phyloP scores from a whole-genome alignment of 2,329 filamentous ascomycete genomes.

The Boeremia exigua region DNA sequence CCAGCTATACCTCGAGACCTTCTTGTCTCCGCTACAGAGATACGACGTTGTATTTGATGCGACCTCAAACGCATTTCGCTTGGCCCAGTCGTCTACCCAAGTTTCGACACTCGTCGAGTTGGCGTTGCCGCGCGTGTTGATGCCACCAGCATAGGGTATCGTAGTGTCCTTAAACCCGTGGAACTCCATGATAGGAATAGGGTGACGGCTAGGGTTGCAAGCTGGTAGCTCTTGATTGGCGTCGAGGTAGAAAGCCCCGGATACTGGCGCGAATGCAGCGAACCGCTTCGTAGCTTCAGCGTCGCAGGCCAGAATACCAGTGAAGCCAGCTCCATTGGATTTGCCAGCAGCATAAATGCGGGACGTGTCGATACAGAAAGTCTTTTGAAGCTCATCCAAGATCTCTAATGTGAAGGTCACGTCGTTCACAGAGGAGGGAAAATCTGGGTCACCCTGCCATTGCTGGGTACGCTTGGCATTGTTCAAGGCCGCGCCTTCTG shows the following conservation, averaged over 20 bases:
- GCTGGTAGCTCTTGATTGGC: constrained; percentile 24
- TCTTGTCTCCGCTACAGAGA: constrained; percentile 40
- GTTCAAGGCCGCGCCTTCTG: constrained; percentile 45
- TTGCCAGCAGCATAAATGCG: constrained; percentile 59
- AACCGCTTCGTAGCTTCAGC: constrained; percentile 50
- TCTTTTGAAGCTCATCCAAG: constrained; percentile 46
- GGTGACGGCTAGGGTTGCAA: constrained; percentile 35
- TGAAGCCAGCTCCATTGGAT: constrained; percentile 62
- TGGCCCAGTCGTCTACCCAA: constrained; percentile 50
- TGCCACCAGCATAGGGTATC: constrained; percentile 51
- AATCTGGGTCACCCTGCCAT: constrained; percentile 54
- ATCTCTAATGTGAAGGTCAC: constrained; percentile 55
- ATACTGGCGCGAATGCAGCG: constrained; percentile 58
- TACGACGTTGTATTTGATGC: constrained; percentile 33
- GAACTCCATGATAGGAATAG: constrained; percentile 53
- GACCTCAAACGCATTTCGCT: constrained; percentile 41
- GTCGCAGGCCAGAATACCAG: constrained; percentile 57
- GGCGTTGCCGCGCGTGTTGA: constrained; percentile 27
- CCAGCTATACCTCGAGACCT: constrained; percentile 34
- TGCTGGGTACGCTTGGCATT: constrained; percentile 29
- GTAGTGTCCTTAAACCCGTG: constrained; percentile 52
- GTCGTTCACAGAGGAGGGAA: constrained; percentile 50
- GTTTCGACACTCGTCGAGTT: constrained; percentile 25
- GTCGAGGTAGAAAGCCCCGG: constrained; percentile 55
- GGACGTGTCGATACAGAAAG: constrained; percentile 54